A percentile compares a stretch with the other conserved stretches of the same genome.
These are phyloP conservation scores for Oryza glaberrima DNA, from an alignment of 176 grass and related monocot species.

Conservation along the genomic window DNA sequence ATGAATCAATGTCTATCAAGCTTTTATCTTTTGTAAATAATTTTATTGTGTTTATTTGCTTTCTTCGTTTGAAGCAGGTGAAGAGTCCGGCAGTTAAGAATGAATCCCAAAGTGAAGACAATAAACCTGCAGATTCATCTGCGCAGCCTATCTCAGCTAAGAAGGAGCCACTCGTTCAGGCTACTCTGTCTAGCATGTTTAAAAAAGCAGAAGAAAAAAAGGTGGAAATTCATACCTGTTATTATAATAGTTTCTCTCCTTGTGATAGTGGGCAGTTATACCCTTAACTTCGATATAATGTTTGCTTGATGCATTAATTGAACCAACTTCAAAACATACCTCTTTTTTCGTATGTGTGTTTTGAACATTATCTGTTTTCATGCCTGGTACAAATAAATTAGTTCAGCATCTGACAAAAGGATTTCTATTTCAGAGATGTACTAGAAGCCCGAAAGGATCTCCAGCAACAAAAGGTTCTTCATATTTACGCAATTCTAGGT, in stretches of 20 bases:
- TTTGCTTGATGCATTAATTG: background rate
- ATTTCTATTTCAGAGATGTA: slow-evolving; percentile 60
- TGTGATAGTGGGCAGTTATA: background rate
- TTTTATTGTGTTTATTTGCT: slow-evolving; percentile 18
- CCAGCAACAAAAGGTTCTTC: slow-evolving; percentile 62
- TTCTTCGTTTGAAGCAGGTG: slow-evolving; percentile 33
- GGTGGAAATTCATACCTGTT: slow-evolving; percentile 16
- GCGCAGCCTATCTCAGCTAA: slow-evolving; percentile 38
- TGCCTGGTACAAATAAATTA: slow-evolving; percentile 19
- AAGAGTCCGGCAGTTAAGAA: slow-evolving; percentile 36
- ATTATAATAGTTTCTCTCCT: background rate
- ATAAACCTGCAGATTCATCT: slow-evolving; percentile 44
- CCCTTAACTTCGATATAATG: background rate
- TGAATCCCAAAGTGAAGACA: slow-evolving; percentile 46
- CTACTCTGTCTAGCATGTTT: slow-evolving; percentile 83
- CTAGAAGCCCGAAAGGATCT: slow-evolving; percentile 50
- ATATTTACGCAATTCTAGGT: background rate
- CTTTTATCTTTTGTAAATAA: slow-evolving; percentile 9
- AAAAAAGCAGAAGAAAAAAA: slow-evolving; percentile 71
- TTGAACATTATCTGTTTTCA: background rate
- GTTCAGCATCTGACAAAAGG: background rate
- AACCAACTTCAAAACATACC: background rate
- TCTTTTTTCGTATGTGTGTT: background rate
- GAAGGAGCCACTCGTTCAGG: slow-evolving; percentile 74
- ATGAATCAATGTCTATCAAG: slow-evolving; percentile 28